Evolutionary conservation across 176 grass and related monocot genomes (phyloP).

Genomic region (Triticum urartu): DNA sequence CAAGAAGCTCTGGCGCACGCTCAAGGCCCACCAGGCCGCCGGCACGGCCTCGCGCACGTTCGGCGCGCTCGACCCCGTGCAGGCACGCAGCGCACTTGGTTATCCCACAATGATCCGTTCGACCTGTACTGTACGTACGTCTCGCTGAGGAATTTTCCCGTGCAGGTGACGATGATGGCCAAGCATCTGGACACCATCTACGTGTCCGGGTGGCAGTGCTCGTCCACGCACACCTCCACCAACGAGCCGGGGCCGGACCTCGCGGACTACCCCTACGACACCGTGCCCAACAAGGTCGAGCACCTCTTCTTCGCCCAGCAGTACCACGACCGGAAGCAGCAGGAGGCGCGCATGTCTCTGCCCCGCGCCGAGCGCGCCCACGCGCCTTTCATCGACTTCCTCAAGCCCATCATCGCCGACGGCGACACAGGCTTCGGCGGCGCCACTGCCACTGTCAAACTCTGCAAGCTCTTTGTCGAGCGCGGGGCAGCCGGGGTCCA

Average conservation of each 20-base stretch:
- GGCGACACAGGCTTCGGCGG: constrained; percentile 88
- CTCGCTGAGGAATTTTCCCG: background rate
- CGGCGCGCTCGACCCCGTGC: constrained; percentile 88
- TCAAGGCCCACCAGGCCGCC: constrained; percentile 67
- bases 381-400: constrained; percentile 56
- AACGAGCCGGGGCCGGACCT: constrained; percentile 89
- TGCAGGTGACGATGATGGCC: constrained; percentile 93
- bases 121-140: background rate
- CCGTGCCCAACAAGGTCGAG: constrained; percentile 88
- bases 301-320: constrained; percentile 85
- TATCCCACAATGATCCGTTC: too few species aligned
- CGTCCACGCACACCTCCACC: constrained; percentile 84
- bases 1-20: constrained; percentile 84
- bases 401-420: constrained; percentile 83
- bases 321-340: constrained; percentile 87
- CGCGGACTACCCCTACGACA: constrained; percentile 98
- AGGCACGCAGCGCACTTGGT: background rate
- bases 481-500: constrained; percentile 83
- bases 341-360: constrained; percentile 78
- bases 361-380: constrained; percentile 36
- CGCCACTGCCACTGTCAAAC: constrained; percentile 84
- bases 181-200: constrained; percentile 93
- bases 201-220: constrained; percentile 98
- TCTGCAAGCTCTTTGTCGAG: constrained; percentile 97
- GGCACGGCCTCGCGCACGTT: constrained; percentile 84